phyloP scores from a whole-genome alignment of 2,329 filamentous ascomycete genomes.

The Colletotrichum caudatum region DNA sequence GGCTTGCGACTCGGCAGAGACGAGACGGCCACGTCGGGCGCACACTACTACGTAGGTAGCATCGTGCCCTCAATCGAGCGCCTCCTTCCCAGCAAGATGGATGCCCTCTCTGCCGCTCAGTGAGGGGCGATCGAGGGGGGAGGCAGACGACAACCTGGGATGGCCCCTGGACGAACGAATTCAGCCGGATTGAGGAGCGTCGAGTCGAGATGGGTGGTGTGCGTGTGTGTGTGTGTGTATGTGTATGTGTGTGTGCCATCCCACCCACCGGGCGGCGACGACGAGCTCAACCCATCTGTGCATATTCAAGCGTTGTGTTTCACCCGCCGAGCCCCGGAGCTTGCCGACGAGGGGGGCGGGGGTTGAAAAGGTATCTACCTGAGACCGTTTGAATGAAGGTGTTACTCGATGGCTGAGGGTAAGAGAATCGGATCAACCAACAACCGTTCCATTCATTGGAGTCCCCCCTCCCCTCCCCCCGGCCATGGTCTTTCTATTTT shows the following conservation, averaged over 20 bases:
- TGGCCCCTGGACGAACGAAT: slow-evolving; percentile 12
- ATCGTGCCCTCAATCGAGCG: slow-evolving; percentile 1
- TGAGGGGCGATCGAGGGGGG: too few relatives aligned
- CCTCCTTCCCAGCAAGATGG: not conserved
- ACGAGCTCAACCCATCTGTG: slow-evolving; percentile 22
- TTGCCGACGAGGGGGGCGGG: slow-evolving; percentile 16
- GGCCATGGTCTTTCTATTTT: not conserved
- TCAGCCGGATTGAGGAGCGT: not conserved
- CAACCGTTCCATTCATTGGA: too few relatives aligned
- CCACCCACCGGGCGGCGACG: not conserved
- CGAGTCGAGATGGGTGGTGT: not conserved
- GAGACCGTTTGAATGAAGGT: not conserved
- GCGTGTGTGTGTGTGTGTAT: too few relatives aligned
- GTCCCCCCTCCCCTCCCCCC: slow-evolving; percentile 2
- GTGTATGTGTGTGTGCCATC: slow-evolving; percentile 13
- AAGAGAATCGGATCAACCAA: too few relatives aligned
- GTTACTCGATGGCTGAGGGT: slow-evolving; percentile 42
- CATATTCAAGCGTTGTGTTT: slow-evolving; percentile 40
- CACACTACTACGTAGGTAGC: not conserved
- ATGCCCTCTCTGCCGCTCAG: not conserved
- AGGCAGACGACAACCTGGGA: not conserved
- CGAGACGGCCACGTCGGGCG: not conserved
- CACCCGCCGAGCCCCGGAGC: slow-evolving; percentile 37
- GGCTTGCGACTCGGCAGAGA: not conserved
- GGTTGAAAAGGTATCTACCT: not conserved